Conservation (phyloP, 2,329 filamentous ascomycete genomes). For the Neofusicoccum ribis region DNA sequence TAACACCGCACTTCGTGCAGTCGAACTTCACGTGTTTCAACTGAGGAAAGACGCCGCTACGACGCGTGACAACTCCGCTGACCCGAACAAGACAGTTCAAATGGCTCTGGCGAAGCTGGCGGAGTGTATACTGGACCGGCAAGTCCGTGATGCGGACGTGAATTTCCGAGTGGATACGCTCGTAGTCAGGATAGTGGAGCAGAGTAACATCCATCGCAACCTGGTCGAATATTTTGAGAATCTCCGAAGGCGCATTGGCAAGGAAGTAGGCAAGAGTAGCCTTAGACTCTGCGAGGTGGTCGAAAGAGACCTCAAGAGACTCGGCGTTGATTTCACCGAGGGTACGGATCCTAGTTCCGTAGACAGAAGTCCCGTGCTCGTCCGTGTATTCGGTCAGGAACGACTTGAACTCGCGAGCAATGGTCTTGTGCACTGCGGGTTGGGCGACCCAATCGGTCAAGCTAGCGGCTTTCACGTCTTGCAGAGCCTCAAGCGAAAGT, state of each 20-base stretch:
- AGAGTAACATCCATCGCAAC: conserved; percentile 96
- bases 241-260: conserved; percentile 91
- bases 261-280: conserved; percentile 94
- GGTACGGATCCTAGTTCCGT: conserved; percentile 89
- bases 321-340: conserved; percentile 98
- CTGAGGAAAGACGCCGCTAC: conserved; percentile 95
- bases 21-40: conserved; percentile 99
- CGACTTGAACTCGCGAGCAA: conserved; percentile 94
- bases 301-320: conserved; percentile 93
- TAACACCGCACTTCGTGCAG: conserved; percentile 88
- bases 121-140: conserved; percentile 90
- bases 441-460: conserved; percentile 94
- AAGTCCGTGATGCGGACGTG: conserved; percentile 96
- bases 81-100: conserved; percentile 95
- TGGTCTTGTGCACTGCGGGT: conserved; percentile 84
- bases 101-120: conserved; percentile 91
- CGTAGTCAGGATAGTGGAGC: conserved; percentile 95
- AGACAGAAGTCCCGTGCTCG: conserved; percentile 84
- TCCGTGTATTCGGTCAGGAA: conserved; percentile 97
- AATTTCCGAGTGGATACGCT: conserved; percentile 95
- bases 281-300: conserved; percentile 85
- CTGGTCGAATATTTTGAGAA: conserved; percentile 93
- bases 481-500: conserved; percentile 84
- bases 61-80: conserved; percentile 89
- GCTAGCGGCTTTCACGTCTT: conserved; percentile 90